Evolutionary conservation across 1,284 basidiomycete genomes (phyloP), one percentile per base, ranked within the genome.

Genomic region (Irpex sp.): DNA sequence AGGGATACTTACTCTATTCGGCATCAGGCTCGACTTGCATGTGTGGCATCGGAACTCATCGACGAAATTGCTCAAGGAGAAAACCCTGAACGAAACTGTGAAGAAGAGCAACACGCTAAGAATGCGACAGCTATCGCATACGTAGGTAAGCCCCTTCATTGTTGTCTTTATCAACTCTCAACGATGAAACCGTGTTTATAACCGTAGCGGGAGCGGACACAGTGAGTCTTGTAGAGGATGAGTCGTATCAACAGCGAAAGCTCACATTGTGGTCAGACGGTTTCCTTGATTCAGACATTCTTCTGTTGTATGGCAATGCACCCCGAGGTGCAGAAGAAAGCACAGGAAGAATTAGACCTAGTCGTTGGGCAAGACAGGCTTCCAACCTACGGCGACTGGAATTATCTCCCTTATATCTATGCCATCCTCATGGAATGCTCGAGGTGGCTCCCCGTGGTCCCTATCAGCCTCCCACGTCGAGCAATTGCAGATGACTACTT

Each of bases 261-360:
- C 26, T 26, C 26, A 26, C 26, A 21, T 46, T 17, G 7, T 21
- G 15, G n/a, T 33, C 43, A 66, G 66, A 63, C 65, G 4, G n/a
- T 33, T 0, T 46, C 66, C 7, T 35, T 57, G 1, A 58, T 66
- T 3, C 33, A 17, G 6, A 33, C 66, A 9, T 73, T 74, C 57
- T 61, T 78, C 57, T 62, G 76, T 31, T 72, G 71, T 0, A 69
- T 76, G 70, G 64, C 71, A 2, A 66, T 72, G 5, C 61, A 73
- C 58, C 76, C 74, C 1, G 70, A 74, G 4, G 63, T 75, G 3
- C 72, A 74, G 58, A 62, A 62, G 46, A 69, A 68, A 46, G 76
- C 75, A 0, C 76, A 75, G 57, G 66, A 61, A 21, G 74, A 78
- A 59, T 58, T 78, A 11, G 76, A 77, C 59, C 33, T 57, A 1